These are phyloP conservation scores for Trichoderma gamsii DNA, from an alignment of 495 filamentous ascomycete species.

Conservation along the genomic window DNA sequence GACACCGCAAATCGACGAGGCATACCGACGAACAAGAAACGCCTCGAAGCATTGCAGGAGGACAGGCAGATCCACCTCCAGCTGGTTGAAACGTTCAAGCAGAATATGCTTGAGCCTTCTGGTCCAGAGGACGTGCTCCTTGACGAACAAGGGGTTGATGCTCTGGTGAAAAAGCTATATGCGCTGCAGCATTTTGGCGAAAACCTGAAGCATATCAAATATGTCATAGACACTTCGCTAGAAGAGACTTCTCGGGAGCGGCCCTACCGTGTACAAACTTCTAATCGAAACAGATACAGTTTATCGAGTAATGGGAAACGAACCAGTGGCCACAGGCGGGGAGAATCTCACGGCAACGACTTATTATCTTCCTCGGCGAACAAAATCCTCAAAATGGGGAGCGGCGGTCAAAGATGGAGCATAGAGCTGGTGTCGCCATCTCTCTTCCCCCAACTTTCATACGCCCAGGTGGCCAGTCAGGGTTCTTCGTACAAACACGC, in stretches of 20 bases:
- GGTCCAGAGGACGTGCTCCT: conserved; percentile 14
- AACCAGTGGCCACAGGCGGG: no score
- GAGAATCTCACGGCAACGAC: no score
- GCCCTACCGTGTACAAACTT: neutral
- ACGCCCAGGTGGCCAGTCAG: no score
- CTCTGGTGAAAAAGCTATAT: conserved; percentile 22
- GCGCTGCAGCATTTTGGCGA: conserved; percentile 26
- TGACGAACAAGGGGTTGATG: conserved; percentile 19
- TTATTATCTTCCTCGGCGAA: no score
- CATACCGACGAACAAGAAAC: neutral
- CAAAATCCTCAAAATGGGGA: no score
- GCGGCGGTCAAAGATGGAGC: no score
- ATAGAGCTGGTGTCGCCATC: no score
- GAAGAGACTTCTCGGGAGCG: conserved; percentile 25
- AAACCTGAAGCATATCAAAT: conserved; percentile 22
- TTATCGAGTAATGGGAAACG: no score
- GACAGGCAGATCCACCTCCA: conserved; percentile 4
- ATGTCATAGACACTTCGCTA: conserved; percentile 18
- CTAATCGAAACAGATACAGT: no score
- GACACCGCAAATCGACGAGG: neutral
- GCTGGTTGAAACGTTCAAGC: conserved; percentile 19
- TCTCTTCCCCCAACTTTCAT: no score
- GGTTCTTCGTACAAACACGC: no score
- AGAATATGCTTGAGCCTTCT: conserved; percentile 17
- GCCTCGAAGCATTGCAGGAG: neutral